Evolutionary conservation across 257 asterid genomes (phyloP), one percentile per base, ranked within the genome.

Genomic region (Solanum medicagineum): DNA sequence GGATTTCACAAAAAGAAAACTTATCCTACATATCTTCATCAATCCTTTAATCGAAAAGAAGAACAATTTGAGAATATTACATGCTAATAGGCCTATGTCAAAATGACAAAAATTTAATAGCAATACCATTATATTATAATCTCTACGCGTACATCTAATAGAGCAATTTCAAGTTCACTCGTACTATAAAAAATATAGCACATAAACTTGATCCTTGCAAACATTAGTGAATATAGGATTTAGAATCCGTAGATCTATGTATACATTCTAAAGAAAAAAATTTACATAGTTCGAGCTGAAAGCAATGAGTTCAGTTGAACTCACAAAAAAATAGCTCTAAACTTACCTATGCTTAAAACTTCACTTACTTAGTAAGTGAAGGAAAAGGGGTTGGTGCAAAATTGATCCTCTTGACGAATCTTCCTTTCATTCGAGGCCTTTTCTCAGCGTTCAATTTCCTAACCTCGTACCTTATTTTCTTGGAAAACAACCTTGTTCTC

Each of bases 391-490:
- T 56, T 47, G 90, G 86, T 65, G 89, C 91, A 29, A 92, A 88
- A 87, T 90, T 91, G 20, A 95, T 70, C 75, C 95, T 91, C 91
- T 95, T 95, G 4, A 95, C 95, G 47, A 95, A 95, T 89, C 98
- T 94, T 87, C 99, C 97, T 95, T 92, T 93, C 92, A 92, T 91
- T 88, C 94, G 89, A 8, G 96, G 97, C 69, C 95, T 90, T 77
- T 92, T 93, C 73, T 94, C 97, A 0, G 95, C 96, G 63, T 93
- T 94, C 85, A 94, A 89, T 89, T 94, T 94, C 2, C 98, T 91
- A 24, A 93, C 97, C 45, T 94, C 92, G 55, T 92, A 94, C n/a
- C 93, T 89, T 22, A 94, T 94, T 84, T 94, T 93, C 85, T 93
- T 94, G 11, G 96, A 93, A 84, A 93, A 93, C 55, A 92, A 89